Percentiles rank a stretch among this genome's conserved stretches.
Conservation (phyloP, 768 basidiomycete species). For the Mycena chlorophos region DNA sequence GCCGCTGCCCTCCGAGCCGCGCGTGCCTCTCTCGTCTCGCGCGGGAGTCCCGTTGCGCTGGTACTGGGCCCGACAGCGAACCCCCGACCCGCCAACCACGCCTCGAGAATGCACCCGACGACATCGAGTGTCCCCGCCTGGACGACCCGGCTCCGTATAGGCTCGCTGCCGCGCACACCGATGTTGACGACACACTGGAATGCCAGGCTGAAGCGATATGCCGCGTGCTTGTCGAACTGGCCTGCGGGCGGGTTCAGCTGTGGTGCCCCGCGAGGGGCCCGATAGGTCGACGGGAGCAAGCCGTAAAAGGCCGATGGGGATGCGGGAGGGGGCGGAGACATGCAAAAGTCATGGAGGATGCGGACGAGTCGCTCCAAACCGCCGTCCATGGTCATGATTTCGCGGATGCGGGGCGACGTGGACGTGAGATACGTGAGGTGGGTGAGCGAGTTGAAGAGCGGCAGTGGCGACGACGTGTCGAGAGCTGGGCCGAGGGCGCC, state of each 20-base stretch:
- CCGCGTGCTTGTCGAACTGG: slow-evolving; percentile 76
- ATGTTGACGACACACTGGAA: slow-evolving; percentile 98
- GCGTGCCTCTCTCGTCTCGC: slow-evolving; percentile 71
- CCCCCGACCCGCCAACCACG: slow-evolving; percentile 87
- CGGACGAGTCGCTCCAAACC: slow-evolving; percentile 94
- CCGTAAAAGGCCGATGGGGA: slow-evolving; percentile 77
- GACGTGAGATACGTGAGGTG: slow-evolving; percentile 96
- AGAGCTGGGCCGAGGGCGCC: slow-evolving; percentile 37
- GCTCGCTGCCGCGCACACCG: slow-evolving; percentile 92
- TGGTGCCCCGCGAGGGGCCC: slow-evolving; percentile 55
- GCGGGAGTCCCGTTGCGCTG: slow-evolving; percentile 69
- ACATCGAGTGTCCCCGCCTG: slow-evolving; percentile 93
- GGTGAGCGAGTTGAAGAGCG: slow-evolving; percentile 90
- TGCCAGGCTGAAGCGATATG: slow-evolving; percentile 87
- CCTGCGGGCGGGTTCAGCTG: slow-evolving; percentile 60
- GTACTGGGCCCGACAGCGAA: slow-evolving; percentile 83
- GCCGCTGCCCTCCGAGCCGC: slow-evolving; percentile 58
- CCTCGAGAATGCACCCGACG: slow-evolving; percentile 90
- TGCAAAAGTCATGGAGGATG: slow-evolving; percentile 86
- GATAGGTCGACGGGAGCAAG: slow-evolving; percentile 63
- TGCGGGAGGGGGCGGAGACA: slow-evolving; percentile 79
- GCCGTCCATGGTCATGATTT: slow-evolving; percentile 97
- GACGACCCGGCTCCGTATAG: slow-evolving; percentile 87
- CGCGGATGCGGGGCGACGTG: slow-evolving; percentile 94
- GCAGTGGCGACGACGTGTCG: slow-evolving; percentile 58